Conservation (phyloP, 352 stramenopile species). For the Phytopythium delawarense region DNA sequence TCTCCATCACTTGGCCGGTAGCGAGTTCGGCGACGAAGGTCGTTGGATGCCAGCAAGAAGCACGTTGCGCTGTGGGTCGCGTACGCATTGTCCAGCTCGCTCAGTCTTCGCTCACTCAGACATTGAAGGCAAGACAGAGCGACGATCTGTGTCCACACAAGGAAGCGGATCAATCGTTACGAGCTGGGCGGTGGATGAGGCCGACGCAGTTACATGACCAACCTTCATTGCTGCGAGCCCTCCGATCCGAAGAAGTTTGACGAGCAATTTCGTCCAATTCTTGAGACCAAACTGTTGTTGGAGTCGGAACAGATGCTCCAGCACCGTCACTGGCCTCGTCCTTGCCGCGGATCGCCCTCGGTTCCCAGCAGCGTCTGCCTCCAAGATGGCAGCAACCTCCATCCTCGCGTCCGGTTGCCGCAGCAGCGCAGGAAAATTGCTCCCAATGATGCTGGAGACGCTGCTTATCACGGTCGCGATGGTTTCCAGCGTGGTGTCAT, state of each 20-base stretch:
- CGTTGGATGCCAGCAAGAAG: constrained; percentile 28
- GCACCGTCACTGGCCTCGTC: constrained; percentile 19
- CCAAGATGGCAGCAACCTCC: constrained; percentile 24
- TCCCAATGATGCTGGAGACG: constrained; percentile 13
- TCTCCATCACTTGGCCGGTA: neutral
- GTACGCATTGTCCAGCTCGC: neutral
- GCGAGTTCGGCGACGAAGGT: neutral
- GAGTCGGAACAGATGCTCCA: constrained; percentile 34
- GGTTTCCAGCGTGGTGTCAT: constrained; percentile 30
- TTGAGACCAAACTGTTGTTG: constrained; percentile 19
- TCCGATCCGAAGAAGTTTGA: constrained; percentile 30
- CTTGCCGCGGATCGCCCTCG: constrained; percentile 18
- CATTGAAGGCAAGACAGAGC: neutral
- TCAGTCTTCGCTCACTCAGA: neutral
- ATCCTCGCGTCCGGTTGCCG: neutral
- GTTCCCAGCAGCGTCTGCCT: constrained; percentile 16
- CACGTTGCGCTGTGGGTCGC: constrained; percentile 20
- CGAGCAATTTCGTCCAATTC: constrained; percentile 26
- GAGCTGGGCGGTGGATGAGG: neutral
- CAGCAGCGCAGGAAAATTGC: neutral
- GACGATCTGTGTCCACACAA: neutral
- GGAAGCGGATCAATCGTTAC: neutral
- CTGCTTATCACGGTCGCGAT: constrained; percentile 26
- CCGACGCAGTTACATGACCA: constrained; percentile 4
- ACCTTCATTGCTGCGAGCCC: constrained; percentile 41